Evolutionary conservation across 2,329 filamentous ascomycete species (phyloP), one percentile per base, ranked within the genome.

Genomic region (Cladophialophora immunda): DNA sequence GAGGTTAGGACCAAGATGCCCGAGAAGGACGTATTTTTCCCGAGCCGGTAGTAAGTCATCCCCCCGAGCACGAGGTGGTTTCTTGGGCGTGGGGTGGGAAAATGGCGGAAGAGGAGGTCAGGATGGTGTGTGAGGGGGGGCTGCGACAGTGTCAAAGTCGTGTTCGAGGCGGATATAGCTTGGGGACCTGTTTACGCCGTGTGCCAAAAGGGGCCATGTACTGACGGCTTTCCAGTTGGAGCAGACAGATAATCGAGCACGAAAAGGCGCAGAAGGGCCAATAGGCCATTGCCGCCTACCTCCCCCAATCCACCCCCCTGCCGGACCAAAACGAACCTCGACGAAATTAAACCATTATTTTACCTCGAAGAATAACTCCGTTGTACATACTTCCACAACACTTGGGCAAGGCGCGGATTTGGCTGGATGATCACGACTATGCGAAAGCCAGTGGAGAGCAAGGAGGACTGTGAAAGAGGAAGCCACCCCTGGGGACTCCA

Each of bases 1-100:
- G 92, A 96, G 79, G 80, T 86, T 70, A 88, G 92, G 75, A 85
- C 89, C 73, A 89, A 85, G 79, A 92, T 93, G 84, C 92, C 92
- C 38, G 89, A 92, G 80, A 84, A 87, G 64, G 88, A 88, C 74
- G 84, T 90, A 76, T 95, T 94, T 86, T 93, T 90, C 80, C 92
- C 92, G 56, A 95, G 92, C 82, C 87, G 92, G 88, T 88, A 90
- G 92, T 94, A 85, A 75, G 90, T 86, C 9, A 11, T 36, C 61
- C 60, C 63, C 54, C 19, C 55, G 59, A 66, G n/a, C 19, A 19
- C 15, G 13, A 22, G 3, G 19, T 25, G 8, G 45, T 25, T 50
- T 4, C 19, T 50, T 50, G n/a, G 22, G 7, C 15, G 47, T 61
- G 38, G 4, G 19, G 25, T 41, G 54, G 70, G n/a, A n/a, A 53